Evolutionary conservation across 2,329 filamentous ascomycete genomes (phyloP).

Genomic region (Harringtonia lauricola): DNA sequence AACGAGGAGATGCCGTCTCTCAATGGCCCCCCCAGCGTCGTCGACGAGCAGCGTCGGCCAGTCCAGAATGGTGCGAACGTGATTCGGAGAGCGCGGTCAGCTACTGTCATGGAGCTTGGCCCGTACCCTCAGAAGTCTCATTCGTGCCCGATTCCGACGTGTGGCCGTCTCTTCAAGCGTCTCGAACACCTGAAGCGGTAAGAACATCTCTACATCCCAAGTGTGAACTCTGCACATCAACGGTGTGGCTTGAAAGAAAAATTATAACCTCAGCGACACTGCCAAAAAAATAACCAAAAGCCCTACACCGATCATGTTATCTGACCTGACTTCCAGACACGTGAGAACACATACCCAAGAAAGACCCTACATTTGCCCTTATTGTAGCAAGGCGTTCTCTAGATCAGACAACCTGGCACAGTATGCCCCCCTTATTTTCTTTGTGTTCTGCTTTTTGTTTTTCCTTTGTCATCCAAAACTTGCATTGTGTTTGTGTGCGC

Average conservation of each 20-base stretch:
- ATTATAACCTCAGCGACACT: not conserved
- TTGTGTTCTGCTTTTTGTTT: conserved; percentile 14
- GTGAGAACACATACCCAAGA: conserved; percentile 99
- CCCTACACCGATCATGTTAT: conserved; percentile 27
- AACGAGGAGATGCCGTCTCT: conserved; percentile 46
- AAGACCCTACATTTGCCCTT: conserved; percentile 92
- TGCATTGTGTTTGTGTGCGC: conserved; percentile 21
- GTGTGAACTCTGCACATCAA: conserved; percentile 7
- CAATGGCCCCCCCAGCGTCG: conserved; percentile 38
- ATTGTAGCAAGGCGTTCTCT: conserved; percentile 98
- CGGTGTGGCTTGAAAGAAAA: not conserved
- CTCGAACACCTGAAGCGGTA: conserved; percentile 99
- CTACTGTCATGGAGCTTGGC: conserved; percentile 91
- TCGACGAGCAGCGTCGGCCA: conserved; percentile 54
- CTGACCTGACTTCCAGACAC: conserved; percentile 59
- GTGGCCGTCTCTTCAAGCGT: conserved; percentile 94
- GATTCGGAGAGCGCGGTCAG: conserved; percentile 81
- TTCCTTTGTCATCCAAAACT: conserved; percentile 19
- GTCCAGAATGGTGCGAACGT: conserved; percentile 59
- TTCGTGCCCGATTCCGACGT: conserved; percentile 97
- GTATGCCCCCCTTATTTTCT: conserved; percentile 47
- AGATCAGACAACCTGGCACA: conserved; percentile 98
- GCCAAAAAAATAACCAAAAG: not conserved
- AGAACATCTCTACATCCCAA: conserved; percentile 33
- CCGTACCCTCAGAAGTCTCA: conserved; percentile 97